Evolutionary conservation across 495 filamentous ascomycete species (phyloP), one percentile per base, ranked within the genome.

Genomic region (Aspergillus baeticus): DNA sequence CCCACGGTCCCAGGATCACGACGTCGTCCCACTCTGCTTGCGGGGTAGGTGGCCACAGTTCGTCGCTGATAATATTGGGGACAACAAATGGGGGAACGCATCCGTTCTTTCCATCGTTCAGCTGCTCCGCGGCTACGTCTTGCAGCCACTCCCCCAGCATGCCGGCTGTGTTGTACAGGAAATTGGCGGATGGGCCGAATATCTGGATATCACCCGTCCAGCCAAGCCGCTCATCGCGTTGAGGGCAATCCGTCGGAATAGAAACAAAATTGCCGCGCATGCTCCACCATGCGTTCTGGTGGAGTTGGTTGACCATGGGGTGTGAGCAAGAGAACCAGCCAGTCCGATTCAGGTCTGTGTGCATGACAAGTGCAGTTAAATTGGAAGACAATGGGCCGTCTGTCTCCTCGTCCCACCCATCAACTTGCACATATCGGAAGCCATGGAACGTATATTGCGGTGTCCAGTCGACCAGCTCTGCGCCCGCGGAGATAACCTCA

Each of bases 171-270:
- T 82, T 70, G 57, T 79, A 83, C 1, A 84, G 65, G 55, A 77
- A 82, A 50, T 70, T 77, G 0, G 80, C 78, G 0, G 78, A 77
- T 0, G 78, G 78, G 0, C 68, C 62, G 59, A 84, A 84, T 13
- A 79, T 72, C 53, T 80, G 75, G 8, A 76, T 72, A 55, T 84
- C 81, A 5, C 81, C 81, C 0, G 81, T 83, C 81, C 81, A 84
- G 5, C 81, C 81, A 1, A 84, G 61, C 2, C 81, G 74, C 62
- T 84, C 81, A 54, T 84, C 81, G 17, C 81, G 72, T 55, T 82
- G 78, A 0, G 81, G 79, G 51, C 81, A 83, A 51, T 84, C 81
- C 0, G 78, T 83, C 5, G 81, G 81, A 1, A 83, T 65, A 26
- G 67, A 69, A 54, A 84, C 67, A 50, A 84, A 84, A 43, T 84